Base-by-base conservation (phyloP, 495 filamentous ascomycete species). In the Platismatia glauca region DNA sequence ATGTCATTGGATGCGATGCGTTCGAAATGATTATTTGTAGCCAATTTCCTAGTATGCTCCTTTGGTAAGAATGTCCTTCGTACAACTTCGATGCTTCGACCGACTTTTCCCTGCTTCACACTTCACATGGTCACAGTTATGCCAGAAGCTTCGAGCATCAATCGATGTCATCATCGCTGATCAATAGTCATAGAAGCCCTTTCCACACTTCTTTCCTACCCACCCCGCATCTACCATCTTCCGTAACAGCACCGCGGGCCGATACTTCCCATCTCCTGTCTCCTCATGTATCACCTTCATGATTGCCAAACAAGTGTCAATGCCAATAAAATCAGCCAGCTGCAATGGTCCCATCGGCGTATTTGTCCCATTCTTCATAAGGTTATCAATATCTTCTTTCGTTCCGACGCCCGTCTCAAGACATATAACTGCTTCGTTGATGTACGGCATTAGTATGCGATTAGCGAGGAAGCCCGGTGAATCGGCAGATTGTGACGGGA, bases 361-460 rank as follows among this genome's bases (percentile, higher is more conserved):
- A 73, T 96, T 96, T 22, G 94, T 97, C 37, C 94, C 94, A 66
- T 95, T 96, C 83, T 96, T 97, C 94, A 99, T 99, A 68, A 96
- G 97, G 63, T 79, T 87, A 71, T 99, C 94, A 63, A 99, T 97
- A 66, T 92, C 87, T 62, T 97, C 90, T 60, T 87, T 86, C 60
- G 78, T 77, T 20, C 95, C 94, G 3, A 99, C 84, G 3, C 89
- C 89, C 2, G 94, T 97, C 73, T 99, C 94, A 9, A 99, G 78
- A 74, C 94, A 99, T 63, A 96, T 96, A 43, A 99, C 80, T 4
- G 94, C 94, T 77, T 99, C 94, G 73, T 99, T 99, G 77, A 99
- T 96, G 72, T 99, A 99, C 0, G 94, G 94, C 94, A 99, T 97
- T 65, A 99, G 77, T 57, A 99, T 97, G 15, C 94, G 81, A 69